These are phyloP conservation scores for Rhodamnia argentea DNA, from an alignment of 345 rosid species.

Conservation along the genomic window DNA sequence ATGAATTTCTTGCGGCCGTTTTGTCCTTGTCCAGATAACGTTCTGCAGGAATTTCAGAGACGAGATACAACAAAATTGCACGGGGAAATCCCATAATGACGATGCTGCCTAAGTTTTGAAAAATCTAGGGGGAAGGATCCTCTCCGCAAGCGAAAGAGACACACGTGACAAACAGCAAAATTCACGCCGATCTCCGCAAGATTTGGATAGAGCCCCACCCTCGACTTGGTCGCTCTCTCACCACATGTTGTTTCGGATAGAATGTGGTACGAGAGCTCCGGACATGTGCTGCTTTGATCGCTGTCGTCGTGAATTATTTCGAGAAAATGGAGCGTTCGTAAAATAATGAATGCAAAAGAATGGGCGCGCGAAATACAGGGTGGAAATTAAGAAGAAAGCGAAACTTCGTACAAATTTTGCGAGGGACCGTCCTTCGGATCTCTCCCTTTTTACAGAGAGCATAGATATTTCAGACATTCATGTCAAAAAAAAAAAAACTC, in stretches of 20 bases:
- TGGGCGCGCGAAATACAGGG: background rate
- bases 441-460: background rate
- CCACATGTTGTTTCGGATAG: background rate
- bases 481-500: background rate
- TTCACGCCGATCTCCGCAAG: background rate
- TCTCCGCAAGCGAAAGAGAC: background rate
- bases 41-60: background rate
- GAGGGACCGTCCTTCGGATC: background rate
- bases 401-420: background rate
- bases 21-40: background rate
- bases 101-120: background rate
- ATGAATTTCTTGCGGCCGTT: background rate
- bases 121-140: background rate
- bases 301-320: background rate
- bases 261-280: too few species aligned
- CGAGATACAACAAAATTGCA: background rate
- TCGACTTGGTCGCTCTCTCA: background rate
- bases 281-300: too few species aligned
- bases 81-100: background rate
- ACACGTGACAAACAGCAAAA: background rate
- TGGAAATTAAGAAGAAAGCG: background rate
- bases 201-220: background rate
- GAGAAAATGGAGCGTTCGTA: background rate
- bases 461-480: background rate
- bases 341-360: background rate